These are phyloP conservation scores for Daldinia grandis DNA, from an alignment of 495 filamentous ascomycete genomes.

Conservation along the genomic window DNA sequence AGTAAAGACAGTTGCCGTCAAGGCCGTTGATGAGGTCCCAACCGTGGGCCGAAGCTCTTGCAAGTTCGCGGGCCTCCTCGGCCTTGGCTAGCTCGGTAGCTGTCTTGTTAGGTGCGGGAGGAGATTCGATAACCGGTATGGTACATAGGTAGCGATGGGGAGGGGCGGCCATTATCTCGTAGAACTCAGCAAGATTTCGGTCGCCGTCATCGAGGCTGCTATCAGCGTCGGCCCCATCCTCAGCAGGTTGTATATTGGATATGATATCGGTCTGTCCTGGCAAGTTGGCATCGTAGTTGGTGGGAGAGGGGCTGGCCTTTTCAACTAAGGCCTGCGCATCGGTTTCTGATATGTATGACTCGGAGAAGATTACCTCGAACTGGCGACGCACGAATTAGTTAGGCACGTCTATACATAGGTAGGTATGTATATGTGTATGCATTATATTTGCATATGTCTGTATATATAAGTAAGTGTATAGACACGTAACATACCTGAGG, in stretches of 20 bases:
- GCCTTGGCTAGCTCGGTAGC: slow-evolving; percentile 69
- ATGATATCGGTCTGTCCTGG: slow-evolving; percentile 50
- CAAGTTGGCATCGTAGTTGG: slow-evolving; percentile 45
- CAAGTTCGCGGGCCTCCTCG: slow-evolving; percentile 86
- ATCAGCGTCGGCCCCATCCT: slow-evolving; percentile 34
- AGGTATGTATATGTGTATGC: background rate
- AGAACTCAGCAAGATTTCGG: slow-evolving; percentile 56
- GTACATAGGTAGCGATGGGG: slow-evolving; percentile 82
- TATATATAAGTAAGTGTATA: background rate
- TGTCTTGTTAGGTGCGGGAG: slow-evolving; percentile 63
- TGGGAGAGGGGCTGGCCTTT: slow-evolving; percentile 36
- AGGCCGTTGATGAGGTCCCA: slow-evolving; percentile 91
- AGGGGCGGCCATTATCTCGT: slow-evolving; percentile 77
- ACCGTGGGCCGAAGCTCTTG: slow-evolving; percentile 81
- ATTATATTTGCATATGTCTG: background rate
- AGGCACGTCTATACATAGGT: background rate
- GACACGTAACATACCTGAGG: slow-evolving; percentile 72
- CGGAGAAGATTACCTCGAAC: slow-evolving; percentile 84
- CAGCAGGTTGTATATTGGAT: slow-evolving; percentile 43
- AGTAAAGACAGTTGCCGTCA: slow-evolving; percentile 89
- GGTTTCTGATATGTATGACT: slow-evolving; percentile 74
- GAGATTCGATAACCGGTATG: slow-evolving; percentile 73
- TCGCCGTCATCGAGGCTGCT: slow-evolving; percentile 20
- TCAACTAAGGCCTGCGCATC: slow-evolving; percentile 71
- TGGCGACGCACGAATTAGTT: slow-evolving; percentile 44